These are phyloP conservation scores for Penicillium manginii DNA, from an alignment of 495 filamentous ascomycete genomes.

Conservation along the genomic window DNA sequence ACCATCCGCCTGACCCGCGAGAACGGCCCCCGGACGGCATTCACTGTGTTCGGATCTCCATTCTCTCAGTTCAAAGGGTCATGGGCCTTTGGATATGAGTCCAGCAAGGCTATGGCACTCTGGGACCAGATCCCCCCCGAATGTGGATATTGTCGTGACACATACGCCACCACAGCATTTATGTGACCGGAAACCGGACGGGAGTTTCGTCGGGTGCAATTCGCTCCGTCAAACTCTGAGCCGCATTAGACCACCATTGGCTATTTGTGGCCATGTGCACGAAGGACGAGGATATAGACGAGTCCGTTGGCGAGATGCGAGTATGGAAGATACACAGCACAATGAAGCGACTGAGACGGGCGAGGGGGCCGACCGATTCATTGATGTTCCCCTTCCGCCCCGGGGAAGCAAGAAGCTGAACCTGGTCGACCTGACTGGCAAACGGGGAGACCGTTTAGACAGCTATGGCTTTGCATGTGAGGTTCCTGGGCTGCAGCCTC, in stretches of 20 bases:
- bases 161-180: conserved; percentile 54
- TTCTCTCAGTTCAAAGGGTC: conserved; percentile 63
- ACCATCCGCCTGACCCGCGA: conserved; percentile 58
- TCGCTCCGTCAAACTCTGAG: conserved; percentile 41
- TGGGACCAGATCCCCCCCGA: conserved; percentile 52
- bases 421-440: conserved; percentile 59
- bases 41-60: conserved; percentile 79
- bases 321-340: background rate
- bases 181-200: conserved; percentile 41
- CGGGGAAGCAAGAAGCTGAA: conserved; percentile 60
- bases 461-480: conserved; percentile 38
- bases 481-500: background rate
- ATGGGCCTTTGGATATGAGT: conserved; percentile 75
- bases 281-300: conserved; percentile 51
- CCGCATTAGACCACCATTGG: conserved; percentile 46
- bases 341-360: background rate
- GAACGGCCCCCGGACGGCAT: conserved; percentile 64
- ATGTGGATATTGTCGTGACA: conserved; percentile 51
- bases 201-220: conserved; percentile 42
- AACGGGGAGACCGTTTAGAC: conserved; percentile 43
- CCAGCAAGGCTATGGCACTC: conserved; percentile 48
- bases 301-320: conserved; percentile 36
- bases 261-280: conserved; percentile 57
- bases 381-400: conserved; percentile 29
- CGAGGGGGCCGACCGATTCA: conserved; percentile 9